These are phyloP conservation scores for Aspergillus sp. DNA, from an alignment of 2,329 filamentous ascomycete genomes.

Conservation along the genomic window DNA sequence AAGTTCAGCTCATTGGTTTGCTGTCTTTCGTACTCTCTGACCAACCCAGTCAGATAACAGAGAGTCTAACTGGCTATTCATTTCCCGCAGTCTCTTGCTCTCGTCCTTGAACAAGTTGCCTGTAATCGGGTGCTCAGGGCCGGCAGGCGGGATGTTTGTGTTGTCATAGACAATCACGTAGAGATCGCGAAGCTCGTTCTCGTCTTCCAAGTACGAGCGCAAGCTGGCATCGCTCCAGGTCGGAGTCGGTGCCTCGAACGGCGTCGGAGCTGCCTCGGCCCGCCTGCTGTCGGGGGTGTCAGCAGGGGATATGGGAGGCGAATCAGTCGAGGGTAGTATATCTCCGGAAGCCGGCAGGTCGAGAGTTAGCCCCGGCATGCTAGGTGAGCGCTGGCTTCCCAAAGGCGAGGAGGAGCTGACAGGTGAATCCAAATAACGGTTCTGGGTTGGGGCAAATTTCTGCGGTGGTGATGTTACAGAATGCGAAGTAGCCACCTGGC, in stretches of 20 bases:
- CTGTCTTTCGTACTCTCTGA: slow-evolving; percentile 37
- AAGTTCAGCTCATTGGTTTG: slow-evolving; percentile 15
- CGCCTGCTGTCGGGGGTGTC: slow-evolving; percentile 29
- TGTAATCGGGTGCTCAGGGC: slow-evolving; percentile 81
- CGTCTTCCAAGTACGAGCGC: slow-evolving; percentile 86
- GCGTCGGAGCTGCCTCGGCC: slow-evolving; percentile 47
- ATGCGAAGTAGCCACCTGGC: slow-evolving; percentile 8
- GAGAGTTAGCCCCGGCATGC: slow-evolving; percentile 65
- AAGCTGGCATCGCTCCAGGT: slow-evolving; percentile 87
- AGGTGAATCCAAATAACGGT: slow-evolving; percentile 66
- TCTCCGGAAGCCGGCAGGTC: slow-evolving; percentile 72
- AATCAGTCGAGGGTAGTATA: slow-evolving; percentile 57
- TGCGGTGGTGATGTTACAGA: slow-evolving; percentile 32
- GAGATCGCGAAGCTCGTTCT: slow-evolving; percentile 84
- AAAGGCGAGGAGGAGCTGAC: slow-evolving; percentile 65
- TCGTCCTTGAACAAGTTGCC: slow-evolving; percentile 81
- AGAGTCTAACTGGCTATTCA: slow-evolving; percentile 85
- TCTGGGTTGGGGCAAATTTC: slow-evolving; percentile 31
- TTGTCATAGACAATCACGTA: slow-evolving; percentile 92
- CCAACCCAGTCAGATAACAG: slow-evolving; percentile 79
- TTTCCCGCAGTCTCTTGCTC: slow-evolving; percentile 79
- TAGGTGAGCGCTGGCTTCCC: slow-evolving; percentile 36
- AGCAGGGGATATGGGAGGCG: slow-evolving; percentile 58
- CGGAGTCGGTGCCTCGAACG: slow-evolving; percentile 56
- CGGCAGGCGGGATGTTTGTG: slow-evolving; percentile 73